A percentile compares a stretch with the other conserved stretches of the same genome.
Conservation (phyloP, 2,329 filamentous ascomycete genomes). For the Calonectria multiphialidica region DNA sequence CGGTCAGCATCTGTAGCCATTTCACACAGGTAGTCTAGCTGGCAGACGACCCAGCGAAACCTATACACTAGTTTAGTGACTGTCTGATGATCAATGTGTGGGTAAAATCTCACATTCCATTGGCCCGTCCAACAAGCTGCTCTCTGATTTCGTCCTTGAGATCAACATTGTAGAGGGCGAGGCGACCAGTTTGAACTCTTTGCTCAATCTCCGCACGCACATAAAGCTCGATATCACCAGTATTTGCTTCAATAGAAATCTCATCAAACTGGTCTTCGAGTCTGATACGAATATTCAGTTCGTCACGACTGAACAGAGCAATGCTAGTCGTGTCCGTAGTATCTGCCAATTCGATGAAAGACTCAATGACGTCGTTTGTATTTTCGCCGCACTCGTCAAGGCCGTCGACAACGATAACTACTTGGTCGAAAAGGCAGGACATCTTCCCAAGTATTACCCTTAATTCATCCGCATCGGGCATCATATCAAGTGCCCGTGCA, state of each 20-base stretch:
- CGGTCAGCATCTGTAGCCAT: slow-evolving; percentile 21
- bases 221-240: slow-evolving; percentile 24
- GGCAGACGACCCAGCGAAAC: slow-evolving; percentile 39
- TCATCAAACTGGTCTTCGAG: neutral
- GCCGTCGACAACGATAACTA: slow-evolving; percentile 16
- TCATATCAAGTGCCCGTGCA: fast-evolving
- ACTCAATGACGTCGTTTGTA: neutral
- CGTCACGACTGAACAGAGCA: slow-evolving; percentile 26
- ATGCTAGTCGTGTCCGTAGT: neutral
- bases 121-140: neutral
- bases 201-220: slow-evolving; percentile 24
- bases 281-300: neutral
- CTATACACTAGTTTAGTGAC: neutral
- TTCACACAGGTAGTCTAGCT: slow-evolving; percentile 33
- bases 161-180: neutral
- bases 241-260: slow-evolving; percentile 14
- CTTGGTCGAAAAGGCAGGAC: neutral
- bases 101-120: slow-evolving; percentile 24
- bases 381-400: slow-evolving; percentile 16
- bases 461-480: neutral
- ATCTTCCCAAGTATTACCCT: neutral
- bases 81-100: neutral
- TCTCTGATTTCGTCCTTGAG: slow-evolving; percentile 27
- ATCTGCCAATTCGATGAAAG: neutral
- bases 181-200: neutral